Evolutionary conservation across 2,329 filamentous ascomycete species (phyloP), one percentile per base, ranked within the genome.

Genomic region (Monascus ruber): DNA sequence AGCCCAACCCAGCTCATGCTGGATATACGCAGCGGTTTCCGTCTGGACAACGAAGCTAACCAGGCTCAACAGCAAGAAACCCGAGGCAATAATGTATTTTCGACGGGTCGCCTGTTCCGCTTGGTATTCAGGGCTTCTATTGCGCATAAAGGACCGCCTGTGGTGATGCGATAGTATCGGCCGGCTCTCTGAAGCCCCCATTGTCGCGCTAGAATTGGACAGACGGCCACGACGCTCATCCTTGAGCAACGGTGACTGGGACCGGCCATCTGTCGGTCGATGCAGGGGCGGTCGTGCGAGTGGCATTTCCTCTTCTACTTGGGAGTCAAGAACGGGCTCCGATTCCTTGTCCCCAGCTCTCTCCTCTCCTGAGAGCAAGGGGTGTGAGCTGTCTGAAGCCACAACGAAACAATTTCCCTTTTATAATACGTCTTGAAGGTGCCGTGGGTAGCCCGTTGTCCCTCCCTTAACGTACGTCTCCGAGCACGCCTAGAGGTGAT

Each of bases 31-130:
- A 7, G 88, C 89, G 39, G 94, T 86, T 70, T 96, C 89, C 3
- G 91, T 96, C 73, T 98, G 91, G 5, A 94, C 71, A 35, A 86
- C 85, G 60, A 98, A 98, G 56, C 84, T 83, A 42, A 94, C 68
- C 55, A 98, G 71, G 56, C 84, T 91, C 49, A 95, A 58, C 26
- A 82, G 65, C 44, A 98, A 72, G 63, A 95, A 95, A 49, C 87
- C 76, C 37, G 76, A 81, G 1, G 91, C 89, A 58, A 89, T 85
- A 24, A 83, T 81, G 64, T 98, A 96, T 64, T 86, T 86, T 57
- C 77, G 82, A 56, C 77, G 76, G 29, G 85, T 87, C 33, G 79
- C 81, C 43, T 73, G 65, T 47, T 74, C 74, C 11, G 77, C 70
- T 29, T 71, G 68, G 36, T 72, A 68, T 42, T 78, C 74, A n/a